Evolutionary conservation across 176 grass and related monocot genomes (phyloP), one percentile per base, ranked within the genome.

Genomic region (Eremochloa ophiuroides): DNA sequence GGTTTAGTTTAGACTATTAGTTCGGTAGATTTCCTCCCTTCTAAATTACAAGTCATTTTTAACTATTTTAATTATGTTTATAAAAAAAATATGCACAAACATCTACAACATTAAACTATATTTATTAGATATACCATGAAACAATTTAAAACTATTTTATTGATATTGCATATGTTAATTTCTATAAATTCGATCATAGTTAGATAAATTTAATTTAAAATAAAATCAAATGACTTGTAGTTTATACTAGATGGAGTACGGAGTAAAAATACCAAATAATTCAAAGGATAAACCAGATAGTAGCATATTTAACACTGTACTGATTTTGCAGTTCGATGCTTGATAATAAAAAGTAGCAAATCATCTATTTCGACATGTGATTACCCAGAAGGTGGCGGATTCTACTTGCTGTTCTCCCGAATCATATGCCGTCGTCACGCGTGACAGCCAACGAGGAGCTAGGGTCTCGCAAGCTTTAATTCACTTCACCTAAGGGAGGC

Each of bases 401-500:
- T 68, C 82, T 42, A 84, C 42, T 55, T 80, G 37, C 31, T 80
- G 22, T 75, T 84, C 26, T 41, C 7, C 69, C 41, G 34, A 27
- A 72, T 37, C 51, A 29, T 48, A 62, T 39, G 73, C 66, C 80
- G 41, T 60, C 73, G 74, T 83, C 74, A 64, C 62, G 66, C 73
- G 43, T 83, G 73, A 87, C 79, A 37, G 18, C 53, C 22, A n/a
- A n/a, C n/a, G 53, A 29, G 53, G 25, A 8, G 51, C 16, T 16
- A 41, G 69, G 20, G 44, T 29, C 59, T 27, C 29, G 15, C 35
- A 22, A 28, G 15, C 53, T 38, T 38, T 7, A 7, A 46, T 73
- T 37, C 28, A 27, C 22, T 79, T 81, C 71, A 86, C 25, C 83
- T 4, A 67, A 85, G 88, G 83, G 66, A 89, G 83, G 88, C 38